These are phyloP conservation scores for Macaranga tanarius DNA, from an alignment of 441 rosid genomes.

Conservation along the genomic window DNA sequence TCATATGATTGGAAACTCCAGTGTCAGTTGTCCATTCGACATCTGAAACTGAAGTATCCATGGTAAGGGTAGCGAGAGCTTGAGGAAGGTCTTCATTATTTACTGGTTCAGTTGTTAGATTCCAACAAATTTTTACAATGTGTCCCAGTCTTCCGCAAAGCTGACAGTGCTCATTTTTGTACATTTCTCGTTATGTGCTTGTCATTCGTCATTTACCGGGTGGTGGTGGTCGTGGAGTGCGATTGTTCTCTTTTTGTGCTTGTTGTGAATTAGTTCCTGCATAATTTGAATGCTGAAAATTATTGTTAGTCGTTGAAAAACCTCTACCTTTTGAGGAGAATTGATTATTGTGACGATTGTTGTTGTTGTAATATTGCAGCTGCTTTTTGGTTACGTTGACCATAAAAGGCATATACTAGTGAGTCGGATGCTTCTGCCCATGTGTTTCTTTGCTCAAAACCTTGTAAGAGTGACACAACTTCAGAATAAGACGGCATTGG, in stretches of 20 bases:
- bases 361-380: no score
- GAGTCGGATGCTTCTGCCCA: no score
- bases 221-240: not conserved
- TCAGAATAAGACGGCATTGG: no score
- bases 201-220: not conserved
- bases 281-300: not conserved
- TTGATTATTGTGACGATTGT: not conserved
- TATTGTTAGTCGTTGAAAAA: not conserved
- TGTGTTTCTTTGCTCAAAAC: no score
- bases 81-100: not conserved
- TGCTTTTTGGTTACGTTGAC: no score
- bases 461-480: no score
- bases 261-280: not conserved
- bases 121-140: constrained; percentile 1
- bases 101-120: not conserved
- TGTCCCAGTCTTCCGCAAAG: not conserved
- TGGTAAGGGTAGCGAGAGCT: not conserved
- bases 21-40: not conserved
- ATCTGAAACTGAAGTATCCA: not conserved
- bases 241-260: not conserved
- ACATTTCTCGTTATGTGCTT: not conserved
- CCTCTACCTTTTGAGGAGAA: constrained; percentile 11
- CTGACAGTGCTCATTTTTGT: not conserved
- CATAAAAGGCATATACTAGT: no score
- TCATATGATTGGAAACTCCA: constrained; percentile 7